Base-by-base conservation (phyloP, 2,329 filamentous ascomycete genomes). In the Fusarium abutilonis region DNA sequence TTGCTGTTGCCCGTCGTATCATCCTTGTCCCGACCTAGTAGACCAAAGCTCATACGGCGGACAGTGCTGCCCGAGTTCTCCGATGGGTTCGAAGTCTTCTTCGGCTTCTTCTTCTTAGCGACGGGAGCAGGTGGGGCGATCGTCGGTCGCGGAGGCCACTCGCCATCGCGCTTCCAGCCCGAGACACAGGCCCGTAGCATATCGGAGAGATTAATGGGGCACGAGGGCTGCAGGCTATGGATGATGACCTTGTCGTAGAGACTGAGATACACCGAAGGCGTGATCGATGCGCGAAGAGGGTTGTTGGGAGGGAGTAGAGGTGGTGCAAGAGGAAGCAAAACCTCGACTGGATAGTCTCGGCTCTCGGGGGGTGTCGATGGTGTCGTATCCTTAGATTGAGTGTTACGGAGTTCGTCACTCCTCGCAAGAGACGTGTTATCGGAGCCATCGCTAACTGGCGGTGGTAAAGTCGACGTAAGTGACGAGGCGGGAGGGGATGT, bases 201-300 rank as follows among this genome's bases (percentile, higher is more conserved):
- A 68, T 96, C 92, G 28, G 83, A 79, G 1, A 98, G 84, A 68
- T 97, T 97, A 71, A 97, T 90, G 4, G 94, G 94, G 14, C 96
- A 91, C 2, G 90, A 89, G 0, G 94, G 94, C 3, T 92, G 91
- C 63, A 95, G 84, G 34, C 83, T 85, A 70, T 94, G 89, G 1
- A 93, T 75, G 38, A 97, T 88, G 46, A 97, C 89, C 77, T 97
- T 97, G 72, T 90, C 89, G 79, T 96, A 97, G 53, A 98, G 91
- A 42, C 89, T 90, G 0, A 88, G 80, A 75, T 97, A 96, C 52
- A 90, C 84, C 14, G 83, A 78, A 0, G 91, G 86, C 0, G 82
- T 88, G 69, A 97, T 95, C 29, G 87, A 89, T 28, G 87, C 84
- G 52, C 93, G 90, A 75, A 97, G 87, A 1, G 89, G 84, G 71